Evolutionary conservation across 1,284 basidiomycete species (phyloP).

Genomic region (Anthracocystis panici-leucophaei): DNA sequence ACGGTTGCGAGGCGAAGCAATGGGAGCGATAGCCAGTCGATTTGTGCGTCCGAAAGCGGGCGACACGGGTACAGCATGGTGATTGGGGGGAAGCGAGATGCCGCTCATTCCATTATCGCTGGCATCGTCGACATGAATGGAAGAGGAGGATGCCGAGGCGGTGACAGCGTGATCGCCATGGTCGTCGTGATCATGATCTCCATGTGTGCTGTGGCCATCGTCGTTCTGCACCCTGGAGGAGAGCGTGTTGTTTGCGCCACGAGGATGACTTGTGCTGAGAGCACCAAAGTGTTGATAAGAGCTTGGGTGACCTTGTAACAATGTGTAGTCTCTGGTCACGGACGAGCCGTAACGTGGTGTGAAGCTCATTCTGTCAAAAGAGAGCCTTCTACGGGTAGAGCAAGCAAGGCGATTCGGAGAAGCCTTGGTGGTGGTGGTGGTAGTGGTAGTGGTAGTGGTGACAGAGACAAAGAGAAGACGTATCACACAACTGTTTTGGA

Average conservation of each 20-base stretch:
- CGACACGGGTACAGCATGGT: constrained; percentile 17
- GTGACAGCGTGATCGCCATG: constrained; percentile 16
- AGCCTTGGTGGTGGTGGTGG: neutral
- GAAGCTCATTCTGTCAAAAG: constrained; percentile 37
- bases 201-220: constrained; percentile 8
- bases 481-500: neutral
- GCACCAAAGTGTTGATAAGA: constrained; percentile 49
- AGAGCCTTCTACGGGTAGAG: neutral
- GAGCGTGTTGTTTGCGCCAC: constrained; percentile 4
- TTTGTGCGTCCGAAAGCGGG: constrained; percentile 37
- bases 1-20: constrained; percentile 35
- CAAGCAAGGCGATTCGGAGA: neutral
- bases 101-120: constrained; percentile 38
- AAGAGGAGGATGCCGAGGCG: constrained; percentile 28
- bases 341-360: constrained; percentile 53
- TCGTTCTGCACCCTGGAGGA: neutral
- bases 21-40: constrained; percentile 26
- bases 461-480: neutral
- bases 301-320: constrained; percentile 49
- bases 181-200: constrained; percentile 23
- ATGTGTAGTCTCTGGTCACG: constrained; percentile 48
- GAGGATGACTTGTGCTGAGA: constrained; percentile 14
- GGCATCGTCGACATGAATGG: constrained; percentile 27
- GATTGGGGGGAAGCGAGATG: constrained; percentile 41
- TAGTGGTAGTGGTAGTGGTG: neutral